Base-by-base conservation (phyloP, 352 stramenopile genomes). In the Globisporangium solare region DNA sequence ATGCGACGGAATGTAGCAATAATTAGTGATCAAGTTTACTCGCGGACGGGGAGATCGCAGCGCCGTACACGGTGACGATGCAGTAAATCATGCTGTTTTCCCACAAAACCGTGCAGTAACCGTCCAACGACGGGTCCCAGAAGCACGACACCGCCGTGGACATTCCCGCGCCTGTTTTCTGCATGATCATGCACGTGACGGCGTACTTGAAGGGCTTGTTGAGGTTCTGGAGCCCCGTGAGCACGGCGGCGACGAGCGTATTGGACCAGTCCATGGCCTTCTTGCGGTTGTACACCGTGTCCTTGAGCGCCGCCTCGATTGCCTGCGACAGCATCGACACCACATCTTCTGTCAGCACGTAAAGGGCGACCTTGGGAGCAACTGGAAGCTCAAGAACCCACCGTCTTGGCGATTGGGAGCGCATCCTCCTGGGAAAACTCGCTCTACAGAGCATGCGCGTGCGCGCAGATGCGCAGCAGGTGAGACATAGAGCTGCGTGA, bases 221-320 rank as follows among this genome's bases (percentile, higher is more conserved):
- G 68, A 93, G 76, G 66, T 89, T 91, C 68, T 90, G 83, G 39
- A 93, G 69, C 0, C 80, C 83, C 22, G 76, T 87, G 54, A 93
- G 75, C 37, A 93, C 83, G n/a, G 74, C 66, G 2, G 83, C 83
- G 42, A 93, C 83, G 22, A 93, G 71, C 37, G 83, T 78, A 52
- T 93, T 93, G 57, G 78, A 88, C 83, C 83, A 93, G 66, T 93
- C 83, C 50, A 91, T 71, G 31, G 91, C 83, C 41, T 93, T 93
- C 59, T 93, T 93, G 60, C 80, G 71, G 56, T 89, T 93, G 72
- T 93, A 93, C 39, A 91, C 79, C 0, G 80, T 88, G 63, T 91
- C 83, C 47, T 93, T 93, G 13, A 93, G 61, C 20, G 78, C 72
- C 22, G 74, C 60, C 48, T 93, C 83, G 55, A 93, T 93, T 27